Percentiles rank a stretch among this genome's conserved stretches.
Conservation (phyloP, 2,329 filamentous ascomycete genomes). For the Sclerotinia subarctica region DNA sequence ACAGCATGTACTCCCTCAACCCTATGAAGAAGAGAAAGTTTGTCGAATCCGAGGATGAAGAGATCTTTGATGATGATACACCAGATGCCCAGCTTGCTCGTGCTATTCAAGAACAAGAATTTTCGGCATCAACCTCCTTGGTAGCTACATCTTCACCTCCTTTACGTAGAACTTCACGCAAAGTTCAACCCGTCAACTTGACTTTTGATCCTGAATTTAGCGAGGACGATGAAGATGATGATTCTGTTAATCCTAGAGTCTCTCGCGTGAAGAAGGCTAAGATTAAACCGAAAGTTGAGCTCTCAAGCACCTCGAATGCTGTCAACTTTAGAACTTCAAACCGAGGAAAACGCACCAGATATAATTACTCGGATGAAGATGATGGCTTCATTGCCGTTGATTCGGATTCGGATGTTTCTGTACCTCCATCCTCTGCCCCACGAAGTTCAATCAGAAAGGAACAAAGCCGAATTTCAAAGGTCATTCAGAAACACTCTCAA, state of each 20-base stretch:
- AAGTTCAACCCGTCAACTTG: constrained; percentile 22
- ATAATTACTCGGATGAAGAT: constrained; percentile 30
- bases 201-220: constrained; percentile 20
- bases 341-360: constrained; percentile 21
- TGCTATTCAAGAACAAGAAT: constrained; percentile 55
- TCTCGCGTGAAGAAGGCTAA: constrained; percentile 28
- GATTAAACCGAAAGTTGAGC: constrained; percentile 34
- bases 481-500: constrained; percentile 11
- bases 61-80: constrained; percentile 42
- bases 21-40: constrained; percentile 45
- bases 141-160: constrained; percentile 38
- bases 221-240: constrained; percentile 23
- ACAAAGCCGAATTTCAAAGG: not conserved
- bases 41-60: constrained; percentile 43
- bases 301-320: constrained; percentile 32
- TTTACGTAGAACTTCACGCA: constrained; percentile 26
- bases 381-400: constrained; percentile 27
- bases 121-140: constrained; percentile 35
- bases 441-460: not conserved
- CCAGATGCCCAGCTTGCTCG: constrained; percentile 53
- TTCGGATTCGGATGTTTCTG: constrained; percentile 26
- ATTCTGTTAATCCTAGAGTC: constrained; percentile 12
- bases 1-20: constrained; percentile 50
- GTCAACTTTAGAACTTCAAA: constrained; percentile 27
- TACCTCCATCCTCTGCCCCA: constrained; percentile 10